phyloP scores from a whole-genome alignment of 805 yeast species.

The Candida ovalis region DNA sequence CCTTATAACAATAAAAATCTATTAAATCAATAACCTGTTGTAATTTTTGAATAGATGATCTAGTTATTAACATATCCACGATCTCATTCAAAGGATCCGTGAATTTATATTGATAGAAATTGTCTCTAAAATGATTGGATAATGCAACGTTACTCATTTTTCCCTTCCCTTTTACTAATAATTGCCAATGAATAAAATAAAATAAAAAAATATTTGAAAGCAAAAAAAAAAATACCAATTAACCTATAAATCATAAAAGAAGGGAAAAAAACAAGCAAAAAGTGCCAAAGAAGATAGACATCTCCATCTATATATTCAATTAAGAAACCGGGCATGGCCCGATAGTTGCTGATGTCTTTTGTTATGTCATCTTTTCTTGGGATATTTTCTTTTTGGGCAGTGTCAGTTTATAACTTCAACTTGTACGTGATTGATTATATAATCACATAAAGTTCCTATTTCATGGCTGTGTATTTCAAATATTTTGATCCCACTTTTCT shows the following conservation, averaged over 20 bases:
- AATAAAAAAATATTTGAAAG: neutral
- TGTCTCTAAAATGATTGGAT: slow-evolving; percentile 14
- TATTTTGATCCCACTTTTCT: too few species aligned
- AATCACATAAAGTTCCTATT: too few species aligned
- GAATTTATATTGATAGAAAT: slow-evolving; percentile 9
- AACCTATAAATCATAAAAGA: neutral
- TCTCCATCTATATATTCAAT: too few species aligned
- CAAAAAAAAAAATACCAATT: neutral
- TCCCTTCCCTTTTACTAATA: neutral
- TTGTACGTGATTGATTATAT: too few species aligned
- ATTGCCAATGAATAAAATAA: neutral
- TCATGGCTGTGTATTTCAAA: too few species aligned
- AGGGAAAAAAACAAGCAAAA: neutral
- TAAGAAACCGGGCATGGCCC: neutral
- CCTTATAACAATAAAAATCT: slow-evolving; percentile 8
- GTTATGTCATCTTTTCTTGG: neutral
- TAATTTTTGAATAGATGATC: slow-evolving; percentile 7
- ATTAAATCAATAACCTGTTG: slow-evolving; percentile 11
- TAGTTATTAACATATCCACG: slow-evolving; percentile 8
- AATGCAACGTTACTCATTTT: slow-evolving; percentile 17
- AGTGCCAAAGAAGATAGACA: neutral
- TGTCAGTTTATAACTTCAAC: too few species aligned
- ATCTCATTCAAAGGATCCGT: slow-evolving; percentile 10
- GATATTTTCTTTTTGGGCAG: too few species aligned
- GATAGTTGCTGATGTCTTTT: neutral